Percentiles rank a stretch among this genome's conserved stretches.
These are phyloP conservation scores for Aspergillus jensenii DNA, from an alignment of 2,329 filamentous ascomycete genomes.

Conservation along the genomic window DNA sequence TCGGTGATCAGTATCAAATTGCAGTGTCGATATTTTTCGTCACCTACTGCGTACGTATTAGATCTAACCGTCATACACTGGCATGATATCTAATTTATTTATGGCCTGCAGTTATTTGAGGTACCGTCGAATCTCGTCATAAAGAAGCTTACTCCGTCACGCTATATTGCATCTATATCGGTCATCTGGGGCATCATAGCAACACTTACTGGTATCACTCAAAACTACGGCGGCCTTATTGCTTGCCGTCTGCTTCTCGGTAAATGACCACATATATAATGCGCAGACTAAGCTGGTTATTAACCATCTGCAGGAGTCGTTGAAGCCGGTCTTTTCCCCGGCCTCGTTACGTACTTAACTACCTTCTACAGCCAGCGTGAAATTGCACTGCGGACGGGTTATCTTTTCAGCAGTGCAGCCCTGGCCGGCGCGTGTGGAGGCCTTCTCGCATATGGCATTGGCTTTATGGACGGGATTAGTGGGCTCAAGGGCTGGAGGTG, in stretches of 20 bases:
- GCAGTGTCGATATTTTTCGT: slow-evolving; percentile 68
- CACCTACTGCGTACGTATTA: slow-evolving; percentile 53
- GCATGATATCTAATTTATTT: slow-evolving; percentile 10
- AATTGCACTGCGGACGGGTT: slow-evolving; percentile 69
- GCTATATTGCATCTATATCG: slow-evolving; percentile 57
- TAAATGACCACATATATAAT: not conserved
- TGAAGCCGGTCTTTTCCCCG: slow-evolving; percentile 70
- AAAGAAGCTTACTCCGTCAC: slow-evolving; percentile 61
- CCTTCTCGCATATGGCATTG: slow-evolving; percentile 71
- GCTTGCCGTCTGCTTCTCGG: slow-evolving; percentile 65
- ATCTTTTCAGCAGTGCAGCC: slow-evolving; percentile 65
- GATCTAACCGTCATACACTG: not conserved
- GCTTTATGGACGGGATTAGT: slow-evolving; percentile 66
- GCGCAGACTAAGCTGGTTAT: not conserved
- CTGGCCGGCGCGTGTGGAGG: slow-evolving; percentile 72
- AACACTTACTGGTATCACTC: slow-evolving; percentile 61
- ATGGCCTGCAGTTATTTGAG: slow-evolving; percentile 50
- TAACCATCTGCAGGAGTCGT: slow-evolving; percentile 51
- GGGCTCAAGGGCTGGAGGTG: slow-evolving; percentile 70
- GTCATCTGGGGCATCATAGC: slow-evolving; percentile 57
- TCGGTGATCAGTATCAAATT: slow-evolving; percentile 67
- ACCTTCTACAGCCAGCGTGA: slow-evolving; percentile 75
- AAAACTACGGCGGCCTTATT: slow-evolving; percentile 65
- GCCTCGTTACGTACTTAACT: slow-evolving; percentile 67
- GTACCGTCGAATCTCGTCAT: slow-evolving; percentile 65